phyloP scores from a whole-genome alignment of 208 protist genomes.

The Wallacemonas rigidus region DNA sequence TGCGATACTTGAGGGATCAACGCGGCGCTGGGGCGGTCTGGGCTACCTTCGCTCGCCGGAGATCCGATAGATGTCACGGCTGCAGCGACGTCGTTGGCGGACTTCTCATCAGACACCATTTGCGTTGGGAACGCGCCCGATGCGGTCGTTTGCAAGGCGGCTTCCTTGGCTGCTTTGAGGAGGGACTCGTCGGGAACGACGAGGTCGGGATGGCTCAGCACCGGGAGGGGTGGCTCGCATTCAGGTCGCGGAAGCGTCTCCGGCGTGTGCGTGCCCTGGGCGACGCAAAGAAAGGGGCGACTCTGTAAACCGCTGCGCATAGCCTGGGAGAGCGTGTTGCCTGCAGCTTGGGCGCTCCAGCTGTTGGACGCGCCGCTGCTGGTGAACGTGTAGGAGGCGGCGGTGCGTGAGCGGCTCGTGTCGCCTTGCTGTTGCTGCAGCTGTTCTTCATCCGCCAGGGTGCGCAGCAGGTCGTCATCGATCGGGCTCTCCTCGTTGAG shows the following conservation, averaged over 20 bases:
- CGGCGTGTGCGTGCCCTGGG: neutral
- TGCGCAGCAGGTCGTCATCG: conserved; percentile 15
- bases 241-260: neutral
- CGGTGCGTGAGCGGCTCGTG: neutral
- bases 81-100: neutral
- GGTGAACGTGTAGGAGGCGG: neutral
- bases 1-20: no score
- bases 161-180: neutral
- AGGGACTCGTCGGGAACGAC: neutral
- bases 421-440: neutral
- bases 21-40: no score
- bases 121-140: no score
- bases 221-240: neutral
- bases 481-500: conserved; percentile 16
- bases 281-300: neutral
- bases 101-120: neutral
- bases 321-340: conserved; percentile 3
- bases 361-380: neutral
- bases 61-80: no score
- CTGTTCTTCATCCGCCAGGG: conserved; percentile 7
- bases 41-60: no score
- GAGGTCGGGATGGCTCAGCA: neutral
- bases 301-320: neutral
- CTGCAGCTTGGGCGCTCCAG: neutral
- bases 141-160: no score